phyloP scores from a whole-genome alignment of 805 yeast genomes.

The Barnettozyma wickerhamii region DNA sequence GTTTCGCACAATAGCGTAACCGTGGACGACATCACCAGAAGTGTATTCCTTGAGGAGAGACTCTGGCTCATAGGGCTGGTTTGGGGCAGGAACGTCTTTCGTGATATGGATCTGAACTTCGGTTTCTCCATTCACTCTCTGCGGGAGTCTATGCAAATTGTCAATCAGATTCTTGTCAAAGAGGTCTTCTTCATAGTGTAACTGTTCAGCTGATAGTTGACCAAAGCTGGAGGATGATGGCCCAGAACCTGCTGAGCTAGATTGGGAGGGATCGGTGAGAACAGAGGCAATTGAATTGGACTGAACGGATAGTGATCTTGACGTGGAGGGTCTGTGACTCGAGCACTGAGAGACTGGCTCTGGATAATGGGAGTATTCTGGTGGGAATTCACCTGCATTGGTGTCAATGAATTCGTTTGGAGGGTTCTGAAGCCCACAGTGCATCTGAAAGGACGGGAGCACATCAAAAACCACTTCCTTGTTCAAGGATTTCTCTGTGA shows the following conservation, averaged over 20 bases:
- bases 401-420: conserved; percentile 34
- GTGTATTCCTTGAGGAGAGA: conserved; percentile 50
- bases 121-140: conserved; percentile 30
- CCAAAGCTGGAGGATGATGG: not conserved
- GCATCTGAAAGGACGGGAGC: conserved; percentile 67
- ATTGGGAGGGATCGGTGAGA: not conserved
- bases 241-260: not conserved
- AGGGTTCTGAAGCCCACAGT: conserved; percentile 41
- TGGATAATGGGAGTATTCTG: conserved; percentile 25
- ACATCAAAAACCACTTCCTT: conserved; percentile 40
- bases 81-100: conserved; percentile 44
- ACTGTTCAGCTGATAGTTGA: conserved; percentile 2
- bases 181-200: not conserved
- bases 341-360: not conserved
- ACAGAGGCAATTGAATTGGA: not conserved
- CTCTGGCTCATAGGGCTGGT: conserved; percentile 22
- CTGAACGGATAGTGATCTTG: not conserved
- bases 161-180: conserved; percentile 41
- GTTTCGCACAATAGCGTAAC: conserved; percentile 49
- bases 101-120: conserved; percentile 48
- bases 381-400: conserved; percentile 30
- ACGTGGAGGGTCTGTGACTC: not conserved
- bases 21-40: conserved; percentile 65
- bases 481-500: conserved; percentile 1
- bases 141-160: conserved; percentile 44